Base-by-base conservation (phyloP, 371 early-diverging fungal genomes). In the Funneliformis caledonium region DNA sequence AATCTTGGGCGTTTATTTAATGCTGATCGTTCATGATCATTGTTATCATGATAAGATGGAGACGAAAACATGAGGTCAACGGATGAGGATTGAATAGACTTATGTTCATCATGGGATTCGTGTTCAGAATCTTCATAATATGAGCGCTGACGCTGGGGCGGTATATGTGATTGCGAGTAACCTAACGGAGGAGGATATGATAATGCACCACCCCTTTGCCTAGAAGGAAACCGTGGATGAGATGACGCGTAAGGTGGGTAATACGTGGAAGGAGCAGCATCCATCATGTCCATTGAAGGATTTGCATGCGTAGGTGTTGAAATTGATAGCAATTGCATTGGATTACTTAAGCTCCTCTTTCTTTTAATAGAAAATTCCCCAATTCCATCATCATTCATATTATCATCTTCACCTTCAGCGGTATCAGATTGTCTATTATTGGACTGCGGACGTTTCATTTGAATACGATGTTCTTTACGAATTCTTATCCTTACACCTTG, bases 401-500 rank as follows among this genome's bases (percentile, higher is more conserved):
- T 48, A 65, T 78, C 67, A 10, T 78, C 48, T 48, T 52, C 67
- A 42, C 22, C 3, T 31, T 78, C 67, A n/a, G 43, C 37, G 16
- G 1, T 50, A 14, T 50, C 67, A 45, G 65, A 56, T 47, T 43
- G 78, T 19, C 62, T 75, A 65, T 65, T 42, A 45, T 12, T 60
- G 9, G 42, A 42, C 11, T 56, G 61, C 16, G 64, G 78, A 22
- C 67, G 78, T 78, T 78, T 78, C 81, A 72, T 74, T 74, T 56
- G 72, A 83, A 64, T 82, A 12, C 19, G 81, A 64, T 22, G 50
- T 48, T 92, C 92, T 80, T 92, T 92, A 62, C 97, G 90, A 74
- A 97, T 95, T n/a, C 98, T 92, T 76, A 97, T 96, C 76, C 96
- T 94, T 19, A 97, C 87, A 0, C 98, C 98, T 83, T 97, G 98